Evolutionary conservation across 441 rosid genomes (phyloP), one percentile per base, ranked within the genome.

Genomic region (Melastoma candidum): DNA sequence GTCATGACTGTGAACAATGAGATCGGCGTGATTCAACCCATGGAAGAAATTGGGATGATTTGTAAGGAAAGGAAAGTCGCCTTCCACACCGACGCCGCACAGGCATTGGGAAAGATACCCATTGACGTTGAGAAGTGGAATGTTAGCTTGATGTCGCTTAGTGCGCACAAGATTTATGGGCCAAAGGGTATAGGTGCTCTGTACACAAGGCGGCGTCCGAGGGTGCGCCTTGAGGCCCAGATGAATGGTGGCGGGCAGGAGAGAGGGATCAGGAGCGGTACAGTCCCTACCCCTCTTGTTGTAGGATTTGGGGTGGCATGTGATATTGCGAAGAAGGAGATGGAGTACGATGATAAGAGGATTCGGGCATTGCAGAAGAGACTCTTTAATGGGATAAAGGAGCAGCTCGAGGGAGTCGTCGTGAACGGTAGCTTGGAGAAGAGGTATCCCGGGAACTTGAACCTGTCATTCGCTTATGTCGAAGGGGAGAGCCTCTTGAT

Each of bases 171-270:
- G 68, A 69, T 92, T 51, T 92, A 92, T 36, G 98, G 82, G 24
- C 98, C 98, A 0, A 88, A 88, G 77, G 98, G 98, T 1, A 71
- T 92, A 64, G 97, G 98, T 47, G 95, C 96, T 63, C 58, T 92
- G 77, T 92, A 82, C 45, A 68, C 84, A 78, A 69, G 98, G 22
- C 71, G 97, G 67, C 68, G 98, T 46, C 98, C 95, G 0, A 72
- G 96, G 46, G 80, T 92, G 11, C 58, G 98, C 14, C 83, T 88
- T 4, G 98, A 88, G 66, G 94, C 98, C 0, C 75, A 83, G 63
- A 92, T 92, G 80, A 92, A 82, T 48, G 98, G 98, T 26, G 98
- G 98, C 29, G 98, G 98, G 12, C 98, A 92, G 66, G 98, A 92
- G 92, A 83, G 98, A 60, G 98, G 98, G 26, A 80, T 88, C 46